Conservation (phyloP, 768 basidiomycete genomes). For the Clitopilus hobsonii region DNA sequence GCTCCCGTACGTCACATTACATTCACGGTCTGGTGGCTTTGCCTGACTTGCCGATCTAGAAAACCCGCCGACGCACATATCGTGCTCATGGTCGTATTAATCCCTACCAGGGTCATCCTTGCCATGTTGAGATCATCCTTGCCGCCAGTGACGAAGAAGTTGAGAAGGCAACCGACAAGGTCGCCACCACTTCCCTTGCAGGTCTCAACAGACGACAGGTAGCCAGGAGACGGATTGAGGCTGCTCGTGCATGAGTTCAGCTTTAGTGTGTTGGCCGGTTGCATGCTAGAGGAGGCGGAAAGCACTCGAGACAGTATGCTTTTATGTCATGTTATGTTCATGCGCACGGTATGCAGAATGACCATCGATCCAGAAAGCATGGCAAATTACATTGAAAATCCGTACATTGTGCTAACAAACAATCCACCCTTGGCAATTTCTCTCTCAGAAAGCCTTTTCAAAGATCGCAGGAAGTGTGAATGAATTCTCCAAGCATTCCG, state of each 20-base stretch:
- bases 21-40: background rate
- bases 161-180: slow-evolving; percentile 87
- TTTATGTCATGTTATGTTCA: background rate
- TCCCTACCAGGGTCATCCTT: slow-evolving; percentile 98
- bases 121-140: slow-evolving; percentile 94
- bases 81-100: slow-evolving; percentile 97
- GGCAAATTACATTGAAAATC: background rate
- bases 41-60: slow-evolving; percentile 38
- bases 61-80: slow-evolving; percentile 99
- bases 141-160: slow-evolving; percentile 75
- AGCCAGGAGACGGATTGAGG: slow-evolving; percentile 85
- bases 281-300: background rate
- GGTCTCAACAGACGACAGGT: slow-evolving; percentile 84
- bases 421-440: too few relatives aligned
- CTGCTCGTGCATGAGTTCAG: slow-evolving; percentile 52
- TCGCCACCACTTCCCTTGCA: slow-evolving; percentile 42
- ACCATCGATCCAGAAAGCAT: background rate
- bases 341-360: background rate
- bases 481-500: background rate
- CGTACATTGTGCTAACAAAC: too few relatives aligned
- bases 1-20: slow-evolving; percentile 72
- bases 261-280: background rate
- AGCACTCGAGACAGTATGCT: slow-evolving; percentile 12
- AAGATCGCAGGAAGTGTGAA: background rate
- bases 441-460: background rate